Evolutionary conservation across 2,329 filamentous ascomycete genomes (phyloP), one percentile per base, ranked within the genome.

Genomic region (Epichloe baconii): DNA sequence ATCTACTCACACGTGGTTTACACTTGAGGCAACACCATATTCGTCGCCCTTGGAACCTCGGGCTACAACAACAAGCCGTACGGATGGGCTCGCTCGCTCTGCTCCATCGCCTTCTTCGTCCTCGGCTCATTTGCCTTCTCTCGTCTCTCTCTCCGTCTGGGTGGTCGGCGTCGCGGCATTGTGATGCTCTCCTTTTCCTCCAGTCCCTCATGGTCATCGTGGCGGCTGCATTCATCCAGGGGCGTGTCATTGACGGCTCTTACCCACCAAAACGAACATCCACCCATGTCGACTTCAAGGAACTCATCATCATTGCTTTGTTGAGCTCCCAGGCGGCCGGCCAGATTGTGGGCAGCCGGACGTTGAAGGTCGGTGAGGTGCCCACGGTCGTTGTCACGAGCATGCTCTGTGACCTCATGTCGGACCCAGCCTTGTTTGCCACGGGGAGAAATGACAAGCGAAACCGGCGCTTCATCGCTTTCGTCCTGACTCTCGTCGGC

Each of bases 21-120:
- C 23, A 34, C 14, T 35, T 31, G 41, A 66, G 78, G 79, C 40
- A 83, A 83, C 64, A 82, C 79, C 10, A 75, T 83, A 57, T 81
- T 82, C 64, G 70, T 83, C 40, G 78, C 76, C 17, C 74, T 83
- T 21, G 78, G 78, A 51, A 74, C 77, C 12, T 64, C 65, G 34
- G 75, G 79, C 45, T 77, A 75, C 3, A 61, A 68, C 19, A 67
- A 67, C 52, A 66, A 76, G 52, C 75, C 75, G 3, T 68, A 68
- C 50, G 77, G 73, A 50, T 79, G 73, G 76, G 65, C 75, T 36
- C 57, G 61, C 17, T 59, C 75, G 2, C 66, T 76, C 19, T 65
- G 71, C 54, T 80, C 78, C 49, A 76, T 80, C 55, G 62, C 59
- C 52, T 68, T 71, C 55, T 80, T 80, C 65, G 68, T 77, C 54